These are phyloP conservation scores for Meredithiella fracta DNA, from an alignment of 2,329 filamentous ascomycete genomes.

Conservation along the genomic window DNA sequence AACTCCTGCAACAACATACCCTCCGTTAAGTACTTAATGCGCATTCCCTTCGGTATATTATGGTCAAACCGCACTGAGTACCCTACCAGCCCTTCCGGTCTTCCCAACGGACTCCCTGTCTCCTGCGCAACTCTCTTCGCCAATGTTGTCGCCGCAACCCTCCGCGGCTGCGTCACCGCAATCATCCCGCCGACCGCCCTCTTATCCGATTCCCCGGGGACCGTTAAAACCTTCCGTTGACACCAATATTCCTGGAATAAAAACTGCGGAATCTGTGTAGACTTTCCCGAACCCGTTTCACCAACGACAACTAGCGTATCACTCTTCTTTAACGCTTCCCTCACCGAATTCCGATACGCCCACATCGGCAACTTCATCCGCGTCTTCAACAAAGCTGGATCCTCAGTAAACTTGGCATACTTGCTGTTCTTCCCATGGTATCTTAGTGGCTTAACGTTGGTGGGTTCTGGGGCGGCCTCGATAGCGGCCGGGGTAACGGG, in stretches of 20 bases:
- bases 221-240: conserved; percentile 34
- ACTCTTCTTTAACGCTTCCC: conserved; percentile 39
- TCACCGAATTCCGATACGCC: conserved; percentile 54
- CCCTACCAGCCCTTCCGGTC: conserved; percentile 45
- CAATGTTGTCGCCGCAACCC: conserved; percentile 83
- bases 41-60: conserved; percentile 61
- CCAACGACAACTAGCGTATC: conserved; percentile 75
- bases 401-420: conserved; percentile 17
- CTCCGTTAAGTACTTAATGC: conserved; percentile 88
- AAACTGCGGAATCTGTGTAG: conserved; percentile 90
- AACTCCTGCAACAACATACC: conserved; percentile 94
- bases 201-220: conserved; percentile 19
- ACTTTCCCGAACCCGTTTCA: conserved; percentile 93
- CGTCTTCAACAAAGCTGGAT: conserved; percentile 24
- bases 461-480: not conserved
- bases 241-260: conserved; percentile 69
- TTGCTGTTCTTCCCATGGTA: not conserved
- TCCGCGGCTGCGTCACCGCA: conserved; percentile 86
- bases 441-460: not conserved
- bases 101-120: conserved; percentile 33
- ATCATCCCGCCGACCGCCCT: conserved; percentile 58
- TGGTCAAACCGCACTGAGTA: conserved; percentile 95
- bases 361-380: conserved; percentile 69
- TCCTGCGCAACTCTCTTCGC: conserved; percentile 79
- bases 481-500: not conserved